Conservation (phyloP, 768 basidiomycete species). For the Hemileccinum rubropunctum region DNA sequence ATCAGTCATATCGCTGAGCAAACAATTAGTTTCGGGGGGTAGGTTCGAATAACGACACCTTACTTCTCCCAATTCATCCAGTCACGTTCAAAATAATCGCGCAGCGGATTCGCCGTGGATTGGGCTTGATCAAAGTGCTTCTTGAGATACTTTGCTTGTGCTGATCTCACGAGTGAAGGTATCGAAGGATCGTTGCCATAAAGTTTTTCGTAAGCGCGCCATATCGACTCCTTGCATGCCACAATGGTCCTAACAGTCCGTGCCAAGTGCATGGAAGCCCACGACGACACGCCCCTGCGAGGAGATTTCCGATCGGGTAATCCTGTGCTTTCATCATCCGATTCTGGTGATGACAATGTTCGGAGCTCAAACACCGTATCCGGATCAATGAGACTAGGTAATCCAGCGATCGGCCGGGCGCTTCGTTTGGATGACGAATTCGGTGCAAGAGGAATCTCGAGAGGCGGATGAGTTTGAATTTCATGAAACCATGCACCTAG, state of each 20-base stretch:
- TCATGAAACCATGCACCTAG: constrained; percentile 55
- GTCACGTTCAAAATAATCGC: constrained; percentile 61
- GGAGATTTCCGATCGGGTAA: constrained; percentile 16
- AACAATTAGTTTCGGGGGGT: constrained; percentile 8
- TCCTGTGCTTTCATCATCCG: constrained; percentile 25
- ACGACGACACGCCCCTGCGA: constrained; percentile 37
- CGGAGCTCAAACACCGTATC: constrained; percentile 33
- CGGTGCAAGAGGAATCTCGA: constrained; percentile 54
- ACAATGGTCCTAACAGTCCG: constrained; percentile 53
- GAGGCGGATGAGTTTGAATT: constrained; percentile 46
- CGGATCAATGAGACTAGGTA: constrained; percentile 25
- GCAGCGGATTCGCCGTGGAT: constrained; percentile 34
- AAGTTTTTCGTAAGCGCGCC: constrained; percentile 56
- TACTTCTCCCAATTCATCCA: constrained; percentile 74
- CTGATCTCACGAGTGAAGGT: constrained; percentile 37
- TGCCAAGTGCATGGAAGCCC: constrained; percentile 65
- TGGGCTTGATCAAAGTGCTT: constrained; percentile 18
- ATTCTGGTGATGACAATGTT: constrained; percentile 25
- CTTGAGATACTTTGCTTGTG: constrained; percentile 28
- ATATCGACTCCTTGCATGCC: constrained; percentile 70
- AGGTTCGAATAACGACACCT: constrained; percentile 14
- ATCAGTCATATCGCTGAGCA: constrained; percentile 68
- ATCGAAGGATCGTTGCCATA: constrained; percentile 38
- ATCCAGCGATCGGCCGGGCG: constrained; percentile 14
- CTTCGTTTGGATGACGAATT: constrained; percentile 37